Conservation (phyloP, 306 rosid genomes). For the Heteromeles arbutifolia region DNA sequence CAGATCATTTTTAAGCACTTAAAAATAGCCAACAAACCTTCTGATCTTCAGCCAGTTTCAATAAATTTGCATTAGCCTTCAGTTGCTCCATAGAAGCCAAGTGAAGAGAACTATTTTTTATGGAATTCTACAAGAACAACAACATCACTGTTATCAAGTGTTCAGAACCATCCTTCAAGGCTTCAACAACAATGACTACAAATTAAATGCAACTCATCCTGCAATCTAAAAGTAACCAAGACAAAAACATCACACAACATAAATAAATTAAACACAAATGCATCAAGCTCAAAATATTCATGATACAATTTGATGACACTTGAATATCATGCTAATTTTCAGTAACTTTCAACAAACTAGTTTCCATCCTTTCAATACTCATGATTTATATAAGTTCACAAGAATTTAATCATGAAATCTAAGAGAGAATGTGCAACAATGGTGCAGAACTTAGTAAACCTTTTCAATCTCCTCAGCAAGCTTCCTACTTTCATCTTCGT, state of each 20-base stretch:
- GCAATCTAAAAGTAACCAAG: conserved; percentile 3
- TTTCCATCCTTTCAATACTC: neutral
- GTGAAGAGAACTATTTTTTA: conserved; percentile 63
- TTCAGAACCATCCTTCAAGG: conserved; percentile 7
- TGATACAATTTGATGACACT: neutral
- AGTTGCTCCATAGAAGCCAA: conserved; percentile 81
- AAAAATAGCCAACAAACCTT: conserved; percentile 53
- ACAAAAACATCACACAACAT: neutral
- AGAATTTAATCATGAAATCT: neutral
- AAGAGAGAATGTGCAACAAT: conserved; percentile 11
- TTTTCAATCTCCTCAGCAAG: conserved; percentile 70
- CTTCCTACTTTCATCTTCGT: conserved; percentile 74
- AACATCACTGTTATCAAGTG: conserved; percentile 13
- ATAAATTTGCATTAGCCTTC: conserved; percentile 63
- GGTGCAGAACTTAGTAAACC: conserved; percentile 44
- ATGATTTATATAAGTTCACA: neutral
- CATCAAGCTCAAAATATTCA: neutral
- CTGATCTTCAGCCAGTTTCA: conserved; percentile 90
- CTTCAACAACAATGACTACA: conserved; percentile 4
- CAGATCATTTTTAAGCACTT: conserved; percentile 13
- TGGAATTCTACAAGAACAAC: conserved; percentile 47
- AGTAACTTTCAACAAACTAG: neutral
- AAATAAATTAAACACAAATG: neutral
- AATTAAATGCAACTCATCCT: neutral
- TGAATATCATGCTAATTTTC: neutral